Conservation (phyloP, 805 yeast genomes). For the Yamadazyma endophytica region DNA sequence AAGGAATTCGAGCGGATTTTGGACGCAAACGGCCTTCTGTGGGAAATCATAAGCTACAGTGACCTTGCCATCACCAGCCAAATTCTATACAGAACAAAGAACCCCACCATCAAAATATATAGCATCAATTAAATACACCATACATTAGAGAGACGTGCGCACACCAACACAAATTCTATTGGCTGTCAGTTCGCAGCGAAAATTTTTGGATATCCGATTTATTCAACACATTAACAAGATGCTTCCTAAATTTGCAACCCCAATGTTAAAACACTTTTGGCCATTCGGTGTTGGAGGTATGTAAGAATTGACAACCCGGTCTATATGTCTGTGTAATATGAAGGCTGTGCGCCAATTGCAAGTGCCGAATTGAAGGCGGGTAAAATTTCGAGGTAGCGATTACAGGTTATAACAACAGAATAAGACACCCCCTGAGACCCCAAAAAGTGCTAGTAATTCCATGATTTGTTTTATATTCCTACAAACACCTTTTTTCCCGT, state of each 20-base stretch:
- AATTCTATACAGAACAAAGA: neutral
- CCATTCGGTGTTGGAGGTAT: slow-evolving; percentile 84
- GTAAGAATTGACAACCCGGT: too few species aligned
- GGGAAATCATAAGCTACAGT: slow-evolving; percentile 16
- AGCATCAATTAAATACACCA: neutral
- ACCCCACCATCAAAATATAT: neutral
- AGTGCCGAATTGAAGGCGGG: too few species aligned
- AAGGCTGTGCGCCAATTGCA: too few species aligned
- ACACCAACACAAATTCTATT: neutral
- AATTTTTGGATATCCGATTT: too few species aligned
- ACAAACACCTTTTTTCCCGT: too few species aligned
- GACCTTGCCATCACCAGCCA: too few species aligned
- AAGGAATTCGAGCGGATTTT: slow-evolving; percentile 28
- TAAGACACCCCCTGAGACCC: too few species aligned
- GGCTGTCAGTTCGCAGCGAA: neutral
- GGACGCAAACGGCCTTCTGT: slow-evolving; percentile 17
- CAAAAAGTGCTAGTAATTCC: too few species aligned
- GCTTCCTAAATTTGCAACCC: slow-evolving; percentile 46
- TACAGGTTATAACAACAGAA: too few species aligned
- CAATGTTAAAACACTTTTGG: slow-evolving; percentile 72
- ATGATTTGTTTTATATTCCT: too few species aligned
- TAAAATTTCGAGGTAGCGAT: too few species aligned
- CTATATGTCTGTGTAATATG: too few species aligned
- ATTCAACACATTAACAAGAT: slow-evolving; percentile 11
- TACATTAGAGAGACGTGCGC: neutral